Evolutionary conservation across 2,329 filamentous ascomycete species (phyloP).

Genomic region (Aureobasidium melanogenum): DNA sequence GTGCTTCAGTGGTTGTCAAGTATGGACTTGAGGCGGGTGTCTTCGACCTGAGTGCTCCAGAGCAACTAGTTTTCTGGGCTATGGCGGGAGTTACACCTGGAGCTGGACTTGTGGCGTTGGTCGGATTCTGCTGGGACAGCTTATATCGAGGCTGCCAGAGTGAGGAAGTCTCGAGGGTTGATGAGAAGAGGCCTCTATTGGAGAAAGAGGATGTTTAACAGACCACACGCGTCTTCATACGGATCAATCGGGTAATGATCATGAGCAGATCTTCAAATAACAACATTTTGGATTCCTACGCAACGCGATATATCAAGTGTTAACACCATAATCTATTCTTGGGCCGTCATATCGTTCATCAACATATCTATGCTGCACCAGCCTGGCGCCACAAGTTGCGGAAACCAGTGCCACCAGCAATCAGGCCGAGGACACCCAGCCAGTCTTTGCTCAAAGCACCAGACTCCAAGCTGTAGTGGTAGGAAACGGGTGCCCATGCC

Average conservation of each 20-base stretch:
- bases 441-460: conserved; percentile 13
- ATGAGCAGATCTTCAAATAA: not conserved
- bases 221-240: not conserved
- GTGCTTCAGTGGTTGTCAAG: not conserved
- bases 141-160: not conserved
- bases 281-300: not conserved
- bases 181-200: not conserved
- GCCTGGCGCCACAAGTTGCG: conserved; percentile 13
- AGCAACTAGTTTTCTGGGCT: not conserved
- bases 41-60: not conserved
- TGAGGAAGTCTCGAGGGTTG: not conserved
- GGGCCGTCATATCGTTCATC: not conserved
- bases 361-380: not conserved
- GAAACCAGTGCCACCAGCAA: conserved; percentile 13
- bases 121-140: not conserved
- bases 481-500: conserved; percentile 13
- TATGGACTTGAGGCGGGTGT: not conserved
- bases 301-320: not conserved
- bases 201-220: not conserved
- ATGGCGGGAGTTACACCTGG: not conserved
- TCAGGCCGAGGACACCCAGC: conserved; percentile 12
- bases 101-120: not conserved
- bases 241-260: too few species aligned
- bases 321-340: not conserved
- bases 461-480: conserved; percentile 14